These are phyloP conservation scores for Sequoiadendron giganteum DNA, from an alignment of 75 land plant genomes.

Conservation along the genomic window DNA sequence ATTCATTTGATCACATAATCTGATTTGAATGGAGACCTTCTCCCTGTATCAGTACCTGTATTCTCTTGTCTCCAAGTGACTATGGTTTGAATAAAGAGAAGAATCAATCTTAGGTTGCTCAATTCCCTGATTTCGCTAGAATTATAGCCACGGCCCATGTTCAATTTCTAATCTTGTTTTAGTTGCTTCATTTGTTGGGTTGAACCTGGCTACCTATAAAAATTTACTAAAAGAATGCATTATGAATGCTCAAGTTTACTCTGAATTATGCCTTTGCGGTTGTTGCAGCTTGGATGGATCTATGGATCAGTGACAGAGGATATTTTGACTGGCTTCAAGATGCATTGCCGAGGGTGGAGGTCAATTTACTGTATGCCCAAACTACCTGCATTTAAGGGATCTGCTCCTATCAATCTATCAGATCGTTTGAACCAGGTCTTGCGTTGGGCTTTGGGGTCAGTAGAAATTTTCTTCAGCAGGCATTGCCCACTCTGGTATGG, in stretches of 20 bases:
- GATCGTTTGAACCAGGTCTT: conserved; percentile 81
- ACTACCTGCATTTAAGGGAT: conserved; percentile 78
- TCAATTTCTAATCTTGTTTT: not conserved
- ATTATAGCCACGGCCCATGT: not conserved
- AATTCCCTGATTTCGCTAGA: not conserved
- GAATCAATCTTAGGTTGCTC: not conserved
- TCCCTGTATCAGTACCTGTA: no score
- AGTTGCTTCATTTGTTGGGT: not conserved
- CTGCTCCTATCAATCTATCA: conserved; percentile 86
- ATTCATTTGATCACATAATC: not conserved
- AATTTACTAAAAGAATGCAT: not conserved
- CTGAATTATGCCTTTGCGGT: not conserved
- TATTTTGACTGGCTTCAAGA: conserved; percentile 83
- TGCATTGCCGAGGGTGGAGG: conserved; percentile 85
- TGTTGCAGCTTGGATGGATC: conserved; percentile 79
- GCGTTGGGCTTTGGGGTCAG: conserved; percentile 89
- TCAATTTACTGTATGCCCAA: conserved; percentile 91
- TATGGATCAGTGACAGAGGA: conserved; percentile 91
- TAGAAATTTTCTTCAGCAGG: conserved; percentile 77
- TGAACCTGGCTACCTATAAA: not conserved
- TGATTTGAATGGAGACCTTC: no score
- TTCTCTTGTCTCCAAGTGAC: no score
- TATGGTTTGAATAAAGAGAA: no score
- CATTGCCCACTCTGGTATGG: conserved; percentile 81
- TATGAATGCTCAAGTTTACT: not conserved